Evolutionary conservation across 2,329 filamentous ascomycete genomes (phyloP).

Genomic region (Rugonectria rugulosa): DNA sequence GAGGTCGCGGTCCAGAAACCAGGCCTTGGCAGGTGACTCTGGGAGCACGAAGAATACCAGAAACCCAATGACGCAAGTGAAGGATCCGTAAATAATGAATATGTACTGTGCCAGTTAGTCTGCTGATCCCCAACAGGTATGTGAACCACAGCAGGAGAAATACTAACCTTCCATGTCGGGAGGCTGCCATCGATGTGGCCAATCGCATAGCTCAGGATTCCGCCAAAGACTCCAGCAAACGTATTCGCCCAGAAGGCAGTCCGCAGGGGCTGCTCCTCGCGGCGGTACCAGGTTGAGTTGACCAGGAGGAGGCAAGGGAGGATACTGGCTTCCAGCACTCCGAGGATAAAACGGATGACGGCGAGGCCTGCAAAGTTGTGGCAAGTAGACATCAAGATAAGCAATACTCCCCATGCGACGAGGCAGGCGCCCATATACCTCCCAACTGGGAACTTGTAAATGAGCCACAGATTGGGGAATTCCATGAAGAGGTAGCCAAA

Average conservation of each 20-base stretch:
- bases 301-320: conserved; percentile 58
- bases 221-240: conserved; percentile 42
- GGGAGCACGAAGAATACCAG: conserved; percentile 27
- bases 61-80: conserved; percentile 21
- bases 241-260: conserved; percentile 44
- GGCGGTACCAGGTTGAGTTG: conserved; percentile 47
- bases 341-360: conserved; percentile 52
- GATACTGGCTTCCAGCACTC: conserved; percentile 55
- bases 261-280: conserved; percentile 41
- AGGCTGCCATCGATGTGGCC: conserved; percentile 37
- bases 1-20: conserved; percentile 32
- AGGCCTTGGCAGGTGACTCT: conserved; percentile 30
- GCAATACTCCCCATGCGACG: conserved; percentile 43
- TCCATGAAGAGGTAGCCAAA: conserved; percentile 54
- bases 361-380: conserved; percentile 51
- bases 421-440: conserved; percentile 43
- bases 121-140: too few relatives aligned
- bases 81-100: conserved; percentile 34
- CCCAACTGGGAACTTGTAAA: conserved; percentile 42
- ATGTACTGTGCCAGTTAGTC: neutral
- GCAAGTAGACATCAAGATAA: conserved; percentile 52
- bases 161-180: conserved; percentile 31
- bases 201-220: conserved; percentile 41
- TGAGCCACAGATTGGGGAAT: conserved; percentile 43
- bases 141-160: too few relatives aligned